Conservation (phyloP, 208 protist genomes). For the Trypanosoma cruzi region DNA sequence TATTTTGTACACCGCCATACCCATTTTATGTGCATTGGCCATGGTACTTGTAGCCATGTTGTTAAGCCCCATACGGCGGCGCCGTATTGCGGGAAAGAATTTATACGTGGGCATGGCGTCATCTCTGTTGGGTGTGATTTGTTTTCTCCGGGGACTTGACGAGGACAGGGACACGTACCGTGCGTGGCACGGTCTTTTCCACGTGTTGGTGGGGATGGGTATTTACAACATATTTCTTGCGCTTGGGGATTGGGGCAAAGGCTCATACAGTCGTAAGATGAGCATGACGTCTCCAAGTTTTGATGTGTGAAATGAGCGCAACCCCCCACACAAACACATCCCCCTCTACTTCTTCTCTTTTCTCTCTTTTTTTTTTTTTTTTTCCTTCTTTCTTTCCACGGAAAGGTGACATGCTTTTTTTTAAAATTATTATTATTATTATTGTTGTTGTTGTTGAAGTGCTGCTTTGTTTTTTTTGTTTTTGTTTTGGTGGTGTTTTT, state of each 20-base stretch:
- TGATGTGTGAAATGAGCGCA: background rate
- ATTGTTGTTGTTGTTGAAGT: too few species aligned
- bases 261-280: background rate
- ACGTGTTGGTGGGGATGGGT: conserved; percentile 24
- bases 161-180: conserved; percentile 30
- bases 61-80: conserved; percentile 15
- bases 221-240: conserved; percentile 12
- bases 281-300: background rate
- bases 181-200: conserved; percentile 30
- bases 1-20: conserved; percentile 25
- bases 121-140: conserved; percentile 6
- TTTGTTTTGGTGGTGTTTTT: too few species aligned
- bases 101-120: conserved; percentile 14
- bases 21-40: conserved; percentile 16
- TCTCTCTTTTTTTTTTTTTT: background rate
- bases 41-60: conserved; percentile 21
- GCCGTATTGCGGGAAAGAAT: conserved; percentile 12
- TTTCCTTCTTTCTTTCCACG: too few species aligned
- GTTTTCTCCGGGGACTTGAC: conserved; percentile 32
- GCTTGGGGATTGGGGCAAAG: background rate
- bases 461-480: too few species aligned
- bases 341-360: conserved; percentile 1
- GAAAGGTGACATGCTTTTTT: too few species aligned
- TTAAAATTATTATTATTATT: too few species aligned
- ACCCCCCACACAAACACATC: background rate